Evolutionary conservation across 2,329 filamentous ascomycete species (phyloP).

Genomic region (Leptographium radiaticola): DNA sequence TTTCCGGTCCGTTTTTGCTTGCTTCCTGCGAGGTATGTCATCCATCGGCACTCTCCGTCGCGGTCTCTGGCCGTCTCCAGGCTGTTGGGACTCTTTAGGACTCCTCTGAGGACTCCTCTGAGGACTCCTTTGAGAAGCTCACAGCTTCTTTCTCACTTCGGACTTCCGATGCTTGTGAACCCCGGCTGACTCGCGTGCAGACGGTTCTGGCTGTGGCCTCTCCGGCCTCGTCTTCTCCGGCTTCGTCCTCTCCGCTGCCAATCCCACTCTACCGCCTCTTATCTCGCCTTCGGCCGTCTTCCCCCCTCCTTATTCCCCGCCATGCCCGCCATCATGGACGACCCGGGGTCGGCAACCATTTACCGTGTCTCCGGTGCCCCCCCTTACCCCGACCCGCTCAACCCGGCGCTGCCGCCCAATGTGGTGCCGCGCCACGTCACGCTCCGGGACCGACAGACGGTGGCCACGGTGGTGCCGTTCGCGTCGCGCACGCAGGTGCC

Average conservation of each 20-base stretch:
- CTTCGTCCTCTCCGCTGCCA: neutral
- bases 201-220: neutral
- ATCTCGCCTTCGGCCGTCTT: neutral
- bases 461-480: slow-evolving; percentile 74
- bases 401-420: slow-evolving; percentile 51
- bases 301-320: neutral
- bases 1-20: too few species aligned
- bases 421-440: slow-evolving; percentile 67
- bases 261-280: neutral
- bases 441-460: slow-evolving; percentile 69
- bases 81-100: too few species aligned
- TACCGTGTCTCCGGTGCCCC: slow-evolving; percentile 53
- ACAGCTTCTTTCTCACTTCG: neutral
- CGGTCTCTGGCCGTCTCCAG: too few species aligned
- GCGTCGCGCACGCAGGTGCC: slow-evolving; percentile 67
- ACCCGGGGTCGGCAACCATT: slow-evolving; percentile 57
- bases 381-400: slow-evolving; percentile 50
- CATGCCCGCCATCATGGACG: slow-evolving; percentile 71
- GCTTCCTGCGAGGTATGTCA: too few species aligned
- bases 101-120: neutral
- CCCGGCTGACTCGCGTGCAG: neutral
- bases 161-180: neutral
- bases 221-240: neutral
- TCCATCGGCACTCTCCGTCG: too few species aligned
- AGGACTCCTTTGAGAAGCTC: neutral